These are phyloP conservation scores for Nakazawaea ernobii DNA, from an alignment of 805 yeast species.

Conservation along the genomic window DNA sequence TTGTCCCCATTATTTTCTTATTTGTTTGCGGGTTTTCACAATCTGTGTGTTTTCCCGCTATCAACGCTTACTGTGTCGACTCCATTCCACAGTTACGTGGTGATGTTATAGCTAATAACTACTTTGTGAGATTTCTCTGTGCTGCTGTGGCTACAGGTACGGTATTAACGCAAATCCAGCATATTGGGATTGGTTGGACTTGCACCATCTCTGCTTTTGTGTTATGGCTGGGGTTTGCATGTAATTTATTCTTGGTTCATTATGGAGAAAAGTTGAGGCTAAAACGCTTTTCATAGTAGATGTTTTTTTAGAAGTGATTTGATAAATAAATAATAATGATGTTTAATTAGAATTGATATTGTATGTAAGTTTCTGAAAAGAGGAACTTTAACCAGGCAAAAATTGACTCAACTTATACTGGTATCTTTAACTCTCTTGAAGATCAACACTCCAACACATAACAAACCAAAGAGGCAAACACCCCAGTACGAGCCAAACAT, in stretches of 20 bases:
- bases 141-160: slow-evolving; percentile 49
- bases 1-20: slow-evolving; percentile 45
- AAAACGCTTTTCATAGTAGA: too few species aligned
- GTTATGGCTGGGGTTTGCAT: slow-evolving; percentile 31
- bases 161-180: slow-evolving; percentile 36
- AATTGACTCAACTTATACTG: too few species aligned
- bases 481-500: slow-evolving; percentile 9
- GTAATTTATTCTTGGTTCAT: slow-evolving; percentile 27
- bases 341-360: too few species aligned
- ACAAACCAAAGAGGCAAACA: slow-evolving; percentile 1
- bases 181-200: slow-evolving; percentile 54
- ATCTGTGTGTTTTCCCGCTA: slow-evolving; percentile 43
- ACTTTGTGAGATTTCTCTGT: slow-evolving; percentile 42
- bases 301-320: too few species aligned
- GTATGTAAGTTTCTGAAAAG: too few species aligned
- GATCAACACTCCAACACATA: slow-evolving; percentile 2
- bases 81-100: slow-evolving; percentile 49
- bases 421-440: slow-evolving; percentile 5
- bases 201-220: slow-evolving; percentile 43
- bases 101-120: slow-evolving; percentile 52
- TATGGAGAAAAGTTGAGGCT: slow-evolving; percentile 35
- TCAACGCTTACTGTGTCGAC: slow-evolving; percentile 56
- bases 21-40: slow-evolving; percentile 46
- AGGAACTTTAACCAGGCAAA: too few species aligned
- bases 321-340: too few species aligned